A percentile compares a stretch with the other conserved stretches of the same genome.
These are phyloP conservation scores for Capsella bursapastoris DNA, from an alignment of 345 rosid genomes.

Conservation along the genomic window DNA sequence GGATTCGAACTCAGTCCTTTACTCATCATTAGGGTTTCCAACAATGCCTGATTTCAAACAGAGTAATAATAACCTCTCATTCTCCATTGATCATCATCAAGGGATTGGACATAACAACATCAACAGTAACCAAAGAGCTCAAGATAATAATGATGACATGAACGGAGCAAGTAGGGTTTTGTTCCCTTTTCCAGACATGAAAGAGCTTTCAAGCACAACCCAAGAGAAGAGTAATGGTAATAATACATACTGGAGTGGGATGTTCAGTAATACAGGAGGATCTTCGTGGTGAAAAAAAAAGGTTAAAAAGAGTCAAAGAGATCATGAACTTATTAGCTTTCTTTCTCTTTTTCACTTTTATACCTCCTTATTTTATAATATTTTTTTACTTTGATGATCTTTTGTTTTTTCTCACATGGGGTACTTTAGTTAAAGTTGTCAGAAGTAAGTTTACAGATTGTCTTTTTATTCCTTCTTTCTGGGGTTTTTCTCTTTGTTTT, in stretches of 20 bases:
- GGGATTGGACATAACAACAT: slow-evolving; percentile 40
- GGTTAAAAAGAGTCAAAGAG: slow-evolving; percentile 24
- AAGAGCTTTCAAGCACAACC: slow-evolving; percentile 41
- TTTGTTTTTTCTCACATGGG: slow-evolving; percentile 47
- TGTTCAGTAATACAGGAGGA: slow-evolving; percentile 47
- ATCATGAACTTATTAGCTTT: slow-evolving; percentile 22
- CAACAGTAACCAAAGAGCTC: slow-evolving; percentile 31
- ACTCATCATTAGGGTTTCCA: slow-evolving; percentile 47
- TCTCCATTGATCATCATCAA: slow-evolving; percentile 44
- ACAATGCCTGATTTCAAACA: slow-evolving; percentile 44
- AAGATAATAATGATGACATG: slow-evolving; percentile 37
- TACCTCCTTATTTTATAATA: slow-evolving; percentile 30
- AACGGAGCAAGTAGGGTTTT: slow-evolving; percentile 46
- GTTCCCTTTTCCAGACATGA: slow-evolving; percentile 47
- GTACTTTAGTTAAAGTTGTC: slow-evolving; percentile 49
- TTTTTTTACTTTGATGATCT: slow-evolving; percentile 43
- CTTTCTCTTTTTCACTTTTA: slow-evolving; percentile 20
- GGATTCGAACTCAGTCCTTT: slow-evolving; percentile 45
- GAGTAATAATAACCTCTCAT: slow-evolving; percentile 38
- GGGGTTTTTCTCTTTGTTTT: neutral
- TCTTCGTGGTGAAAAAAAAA: slow-evolving; percentile 43
- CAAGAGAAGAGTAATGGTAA: slow-evolving; percentile 41
- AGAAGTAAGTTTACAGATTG: slow-evolving; percentile 41
- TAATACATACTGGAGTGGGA: slow-evolving; percentile 44
- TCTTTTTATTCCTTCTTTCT: slow-evolving; percentile 26